A percentile compares a stretch with the other conserved stretches of the same genome.
Conservation (phyloP, 805 yeast species). For the Allodekkera sacchari region DNA sequence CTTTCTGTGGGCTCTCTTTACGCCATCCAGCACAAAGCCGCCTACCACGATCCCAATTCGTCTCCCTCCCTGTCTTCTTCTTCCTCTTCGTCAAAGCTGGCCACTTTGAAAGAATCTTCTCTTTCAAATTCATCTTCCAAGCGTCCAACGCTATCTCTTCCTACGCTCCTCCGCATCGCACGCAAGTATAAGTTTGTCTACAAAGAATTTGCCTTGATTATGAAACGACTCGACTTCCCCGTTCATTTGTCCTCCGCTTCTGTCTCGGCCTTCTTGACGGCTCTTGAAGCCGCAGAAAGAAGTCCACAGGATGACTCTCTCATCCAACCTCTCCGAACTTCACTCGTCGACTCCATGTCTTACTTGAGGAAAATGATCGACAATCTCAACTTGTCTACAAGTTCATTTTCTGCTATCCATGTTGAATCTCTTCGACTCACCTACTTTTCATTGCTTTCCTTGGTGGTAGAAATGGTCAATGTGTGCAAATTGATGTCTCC, state of each 20-base stretch:
- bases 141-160: too few relatives aligned
- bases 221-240: constrained; percentile 11
- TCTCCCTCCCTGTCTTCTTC: too few relatives aligned
- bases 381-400: constrained; percentile 9
- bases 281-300: constrained; percentile 14
- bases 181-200: constrained; percentile 17
- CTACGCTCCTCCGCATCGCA: constrained; percentile 11
- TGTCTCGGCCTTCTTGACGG: constrained; percentile 10
- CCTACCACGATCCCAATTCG: too few relatives aligned
- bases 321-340: constrained; percentile 12
- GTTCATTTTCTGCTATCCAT: constrained; percentile 3
- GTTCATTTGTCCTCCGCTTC: constrained; percentile 9
- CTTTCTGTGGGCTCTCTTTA: background rate
- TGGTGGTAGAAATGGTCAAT: constrained; percentile 20
- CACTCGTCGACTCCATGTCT: constrained; percentile 13
- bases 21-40: too few relatives aligned
- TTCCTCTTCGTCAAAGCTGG: too few relatives aligned
- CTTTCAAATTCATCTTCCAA: too few relatives aligned
- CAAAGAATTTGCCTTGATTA: constrained; percentile 11
- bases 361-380: constrained; percentile 15
- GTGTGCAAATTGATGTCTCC: constrained; percentile 21
- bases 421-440: constrained; percentile 17
- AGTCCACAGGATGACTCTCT: too few relatives aligned
- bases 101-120: too few relatives aligned
- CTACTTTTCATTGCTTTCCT: constrained; percentile 20